A percentile compares a stretch with the other conserved stretches of the same genome.
Evolutionary conservation across 2,329 filamentous ascomycete genomes (phyloP).

Genomic region (Sporothrix protearum): DNA sequence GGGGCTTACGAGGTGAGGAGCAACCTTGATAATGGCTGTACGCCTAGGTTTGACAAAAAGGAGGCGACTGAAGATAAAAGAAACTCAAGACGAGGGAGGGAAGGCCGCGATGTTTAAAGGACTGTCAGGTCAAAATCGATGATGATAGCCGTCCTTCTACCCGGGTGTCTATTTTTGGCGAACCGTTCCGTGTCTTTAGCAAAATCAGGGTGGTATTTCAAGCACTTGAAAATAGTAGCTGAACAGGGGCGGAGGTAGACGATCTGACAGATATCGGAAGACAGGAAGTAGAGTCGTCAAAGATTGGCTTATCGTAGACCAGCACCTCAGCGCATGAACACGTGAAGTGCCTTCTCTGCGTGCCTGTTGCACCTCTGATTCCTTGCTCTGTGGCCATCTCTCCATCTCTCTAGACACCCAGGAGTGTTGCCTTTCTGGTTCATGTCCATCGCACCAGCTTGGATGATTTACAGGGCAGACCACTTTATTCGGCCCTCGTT

Average conservation of each 20-base stretch:
- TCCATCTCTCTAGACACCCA: neutral
- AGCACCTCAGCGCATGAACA: neutral
- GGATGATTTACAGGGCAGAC: neutral
- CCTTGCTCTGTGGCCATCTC: neutral
- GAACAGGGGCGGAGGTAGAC: neutral
- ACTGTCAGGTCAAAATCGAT: neutral
- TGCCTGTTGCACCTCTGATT: neutral
- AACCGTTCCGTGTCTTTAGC: neutral
- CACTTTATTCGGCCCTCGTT: conserved; percentile 14
- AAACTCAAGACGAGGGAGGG: conserved; percentile 11
- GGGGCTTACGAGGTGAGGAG: neutral
- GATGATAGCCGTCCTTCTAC: neutral
- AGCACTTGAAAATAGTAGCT: neutral
- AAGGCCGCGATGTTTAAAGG: conserved; percentile 1
- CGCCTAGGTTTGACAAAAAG: neutral
- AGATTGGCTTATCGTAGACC: neutral
- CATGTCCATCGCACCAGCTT: neutral
- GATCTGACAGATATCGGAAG: neutral
- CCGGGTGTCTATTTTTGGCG: conserved; percentile 16
- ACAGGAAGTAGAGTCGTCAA: neutral
- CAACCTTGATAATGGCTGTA: neutral
- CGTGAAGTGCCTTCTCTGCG: neutral
- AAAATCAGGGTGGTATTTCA: neutral
- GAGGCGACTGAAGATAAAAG: neutral
- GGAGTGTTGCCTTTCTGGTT: neutral